A percentile compares a stretch with the other conserved stretches of the same genome.
Conservation (phyloP, 2,329 filamentous ascomycete genomes). For the Lachnellula suecica region DNA sequence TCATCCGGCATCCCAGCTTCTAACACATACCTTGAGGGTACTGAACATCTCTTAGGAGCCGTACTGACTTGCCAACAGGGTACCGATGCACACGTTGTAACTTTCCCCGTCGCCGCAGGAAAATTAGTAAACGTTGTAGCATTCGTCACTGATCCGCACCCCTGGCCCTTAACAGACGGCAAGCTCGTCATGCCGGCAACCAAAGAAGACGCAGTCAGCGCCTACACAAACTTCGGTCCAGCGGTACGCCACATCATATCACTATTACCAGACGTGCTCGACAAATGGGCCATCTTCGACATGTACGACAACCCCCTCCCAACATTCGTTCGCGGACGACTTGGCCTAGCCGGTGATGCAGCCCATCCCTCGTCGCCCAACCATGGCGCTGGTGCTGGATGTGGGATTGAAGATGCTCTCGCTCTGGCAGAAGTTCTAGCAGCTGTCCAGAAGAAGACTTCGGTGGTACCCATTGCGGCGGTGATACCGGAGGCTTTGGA, state of each 20-base stretch:
- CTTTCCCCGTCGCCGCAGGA: constrained; percentile 49
- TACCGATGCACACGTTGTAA: neutral
- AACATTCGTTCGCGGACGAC: constrained; percentile 40
- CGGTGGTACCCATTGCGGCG: neutral
- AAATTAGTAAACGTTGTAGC: constrained; percentile 54
- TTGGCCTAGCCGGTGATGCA: constrained; percentile 56
- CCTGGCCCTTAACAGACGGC: constrained; percentile 37
- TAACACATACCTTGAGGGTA: constrained; percentile 39
- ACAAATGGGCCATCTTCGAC: constrained; percentile 46
- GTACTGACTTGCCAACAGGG: neutral
- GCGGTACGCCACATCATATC: constrained; percentile 3
- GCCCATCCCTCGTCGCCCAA: constrained; percentile 60
- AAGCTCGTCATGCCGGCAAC: constrained; percentile 38
- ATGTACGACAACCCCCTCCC: constrained; percentile 34
- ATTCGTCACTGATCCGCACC: constrained; percentile 42
- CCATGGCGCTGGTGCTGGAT: constrained; percentile 55
- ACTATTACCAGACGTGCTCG: constrained; percentile 34
- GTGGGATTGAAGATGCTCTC: constrained; percentile 51
- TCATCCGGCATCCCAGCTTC: too few species aligned
- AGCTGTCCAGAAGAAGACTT: too few species aligned
- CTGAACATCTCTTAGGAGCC: too few species aligned
- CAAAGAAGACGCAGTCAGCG: constrained; percentile 39
- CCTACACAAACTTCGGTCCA: constrained; percentile 43
- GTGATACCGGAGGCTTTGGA: neutral
- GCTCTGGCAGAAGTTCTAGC: constrained; percentile 43